These are phyloP conservation scores for Sporobolomyces phaffii DNA, from an alignment of 768 basidiomycete genomes.

Conservation along the genomic window DNA sequence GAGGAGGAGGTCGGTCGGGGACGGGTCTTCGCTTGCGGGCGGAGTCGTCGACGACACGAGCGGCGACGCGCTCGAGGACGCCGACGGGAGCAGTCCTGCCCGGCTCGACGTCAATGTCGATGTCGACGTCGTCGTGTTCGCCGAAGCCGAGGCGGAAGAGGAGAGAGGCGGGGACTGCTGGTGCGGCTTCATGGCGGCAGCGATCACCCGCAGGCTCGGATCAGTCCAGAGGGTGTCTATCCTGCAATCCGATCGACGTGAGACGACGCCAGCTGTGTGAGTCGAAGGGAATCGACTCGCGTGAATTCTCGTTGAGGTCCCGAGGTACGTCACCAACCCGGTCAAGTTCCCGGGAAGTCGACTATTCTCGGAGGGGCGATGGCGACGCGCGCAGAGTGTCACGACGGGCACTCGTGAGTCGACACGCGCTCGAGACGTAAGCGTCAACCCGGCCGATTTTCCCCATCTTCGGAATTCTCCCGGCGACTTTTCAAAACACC, in stretches of 20 bases:
- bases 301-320: no score
- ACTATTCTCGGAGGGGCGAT: no score
- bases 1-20: constrained; percentile 41
- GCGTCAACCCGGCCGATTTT: no score
- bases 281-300: background rate
- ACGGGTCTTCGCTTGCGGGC: constrained; percentile 21
- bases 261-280: background rate
- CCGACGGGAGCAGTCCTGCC: background rate
- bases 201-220: constrained; percentile 24
- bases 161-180: background rate
- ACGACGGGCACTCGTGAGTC: no score
- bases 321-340: background rate
- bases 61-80: background rate
- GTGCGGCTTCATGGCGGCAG: constrained; percentile 24
- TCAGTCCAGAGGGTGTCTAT: constrained; percentile 37
- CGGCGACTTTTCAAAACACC: no score
- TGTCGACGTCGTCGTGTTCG: background rate
- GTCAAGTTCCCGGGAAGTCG: no score
- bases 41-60: constrained; percentile 33
- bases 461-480: no score
- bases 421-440: no score
- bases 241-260: background rate
- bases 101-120: background rate
- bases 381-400: no score
- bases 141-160: constrained; percentile 1